Evolutionary conservation across 306 rosid genomes (phyloP).

Genomic region (Leucaena leucocephala): DNA sequence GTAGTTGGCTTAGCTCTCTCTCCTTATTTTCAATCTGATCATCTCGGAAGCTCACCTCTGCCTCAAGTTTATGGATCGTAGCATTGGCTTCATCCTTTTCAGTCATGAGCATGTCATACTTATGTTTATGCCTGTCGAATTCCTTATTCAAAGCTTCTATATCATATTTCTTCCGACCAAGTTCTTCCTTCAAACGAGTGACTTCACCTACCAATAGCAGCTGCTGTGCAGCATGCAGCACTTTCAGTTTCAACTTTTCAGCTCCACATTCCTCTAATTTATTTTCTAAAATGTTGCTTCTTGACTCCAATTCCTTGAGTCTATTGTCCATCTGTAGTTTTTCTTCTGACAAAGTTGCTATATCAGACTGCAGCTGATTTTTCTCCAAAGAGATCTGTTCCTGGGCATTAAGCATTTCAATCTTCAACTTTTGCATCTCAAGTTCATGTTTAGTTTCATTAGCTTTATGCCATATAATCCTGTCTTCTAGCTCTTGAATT

Average conservation of each 20-base stretch:
- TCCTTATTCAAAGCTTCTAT: slow-evolving; percentile 59
- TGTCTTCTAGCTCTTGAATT: slow-evolving; percentile 48
- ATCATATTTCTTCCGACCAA: slow-evolving; percentile 41
- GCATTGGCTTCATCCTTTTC: slow-evolving; percentile 60
- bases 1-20: slow-evolving; percentile 37
- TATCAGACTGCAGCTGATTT: slow-evolving; percentile 39
- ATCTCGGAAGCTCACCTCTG: slow-evolving; percentile 52
- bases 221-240: slow-evolving; percentile 29
- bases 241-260: slow-evolving; percentile 55
- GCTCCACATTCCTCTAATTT: slow-evolving; percentile 39
- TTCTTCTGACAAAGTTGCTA: background rate
- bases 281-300: slow-evolving; percentile 4
- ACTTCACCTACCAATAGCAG: slow-evolving; percentile 56
- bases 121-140: slow-evolving; percentile 55
- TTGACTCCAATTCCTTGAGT: slow-evolving; percentile 1
- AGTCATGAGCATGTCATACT: slow-evolving; percentile 56
- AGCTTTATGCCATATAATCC: slow-evolving; percentile 39
- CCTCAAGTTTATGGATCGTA: slow-evolving; percentile 47
- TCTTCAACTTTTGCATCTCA: slow-evolving; percentile 52
- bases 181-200: slow-evolving; percentile 54
- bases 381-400: slow-evolving; percentile 47
- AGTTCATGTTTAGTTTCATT: slow-evolving; percentile 40
- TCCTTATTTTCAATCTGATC: slow-evolving; percentile 52
- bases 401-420: slow-evolving; percentile 41
- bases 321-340: slow-evolving; percentile 13